These are phyloP conservation scores for Xylaria sp. DNA, from an alignment of 2,329 filamentous ascomycete genomes.

Conservation along the genomic window DNA sequence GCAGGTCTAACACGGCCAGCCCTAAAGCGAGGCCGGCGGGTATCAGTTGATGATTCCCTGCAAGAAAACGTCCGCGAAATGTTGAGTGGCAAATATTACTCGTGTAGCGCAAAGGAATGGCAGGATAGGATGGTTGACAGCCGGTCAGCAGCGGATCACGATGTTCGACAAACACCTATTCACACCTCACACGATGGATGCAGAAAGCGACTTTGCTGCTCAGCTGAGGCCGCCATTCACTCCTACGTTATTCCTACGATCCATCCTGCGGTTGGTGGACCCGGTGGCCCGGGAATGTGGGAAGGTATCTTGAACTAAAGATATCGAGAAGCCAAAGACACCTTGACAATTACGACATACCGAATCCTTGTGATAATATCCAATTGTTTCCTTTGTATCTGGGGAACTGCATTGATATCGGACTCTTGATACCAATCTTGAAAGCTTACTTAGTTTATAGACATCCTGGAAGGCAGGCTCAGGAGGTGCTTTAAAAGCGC, in stretches of 20 bases:
- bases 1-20: constrained; percentile 54
- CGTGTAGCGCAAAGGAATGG: constrained; percentile 53
- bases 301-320: constrained; percentile 68
- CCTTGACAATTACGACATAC: constrained; percentile 30
- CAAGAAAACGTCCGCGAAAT: constrained; percentile 76
- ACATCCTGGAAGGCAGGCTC: constrained; percentile 49
- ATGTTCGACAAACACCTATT: constrained; percentile 42
- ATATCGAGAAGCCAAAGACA: constrained; percentile 27
- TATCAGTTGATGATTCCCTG: constrained; percentile 68
- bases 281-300: constrained; percentile 74
- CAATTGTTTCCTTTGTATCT: constrained; percentile 49
- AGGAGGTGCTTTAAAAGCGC: constrained; percentile 55
- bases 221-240: constrained; percentile 63
- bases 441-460: constrained; percentile 50
- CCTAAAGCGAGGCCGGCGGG: constrained; percentile 69
- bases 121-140: constrained; percentile 54
- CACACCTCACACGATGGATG: constrained; percentile 57
- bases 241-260: constrained; percentile 59
- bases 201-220: constrained; percentile 75
- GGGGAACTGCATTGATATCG: constrained; percentile 41
- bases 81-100: constrained; percentile 54
- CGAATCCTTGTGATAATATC: constrained; percentile 48
- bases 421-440: constrained; percentile 50
- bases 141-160: constrained; percentile 46
- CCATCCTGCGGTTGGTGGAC: constrained; percentile 62